Percentiles rank a stretch among this genome's conserved stretches.
Conservation (phyloP, 179 eudicot genomes). For the Silene noctiflora region DNA sequence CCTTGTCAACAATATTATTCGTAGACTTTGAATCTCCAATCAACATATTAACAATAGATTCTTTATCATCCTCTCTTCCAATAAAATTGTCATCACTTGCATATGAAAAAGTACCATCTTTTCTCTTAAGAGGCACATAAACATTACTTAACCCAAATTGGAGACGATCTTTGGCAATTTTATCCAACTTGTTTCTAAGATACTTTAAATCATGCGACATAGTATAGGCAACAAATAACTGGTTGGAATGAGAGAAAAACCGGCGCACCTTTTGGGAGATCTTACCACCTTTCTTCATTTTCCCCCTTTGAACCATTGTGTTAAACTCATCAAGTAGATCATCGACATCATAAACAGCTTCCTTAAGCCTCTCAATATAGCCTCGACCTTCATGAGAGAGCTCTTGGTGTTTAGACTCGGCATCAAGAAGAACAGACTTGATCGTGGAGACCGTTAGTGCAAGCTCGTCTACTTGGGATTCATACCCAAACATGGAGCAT, state of each 20-base stretch:
- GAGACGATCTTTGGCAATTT: neutral
- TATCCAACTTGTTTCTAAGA: neutral
- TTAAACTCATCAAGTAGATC: too few species aligned
- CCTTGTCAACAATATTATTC: neutral
- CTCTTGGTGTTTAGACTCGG: too few species aligned
- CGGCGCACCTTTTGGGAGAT: too few species aligned
- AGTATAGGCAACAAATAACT: neutral
- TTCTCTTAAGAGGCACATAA: neutral
- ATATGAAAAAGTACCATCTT: slow-evolving; percentile 20
- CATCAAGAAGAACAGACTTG: too few species aligned
- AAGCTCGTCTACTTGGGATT: too few species aligned
- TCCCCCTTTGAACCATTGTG: too few species aligned
- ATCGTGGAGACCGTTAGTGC: too few species aligned
- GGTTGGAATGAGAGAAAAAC: neutral
- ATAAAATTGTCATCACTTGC: neutral
- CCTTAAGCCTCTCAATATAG: too few species aligned
- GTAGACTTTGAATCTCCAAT: neutral
- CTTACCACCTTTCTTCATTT: too few species aligned
- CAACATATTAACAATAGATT: slow-evolving; percentile 2
- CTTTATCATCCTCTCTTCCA: slow-evolving; percentile 26
- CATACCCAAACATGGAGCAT: too few species aligned
- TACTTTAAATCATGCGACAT: slow-evolving; percentile 18
- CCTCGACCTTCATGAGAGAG: too few species aligned
- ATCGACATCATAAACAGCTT: too few species aligned
- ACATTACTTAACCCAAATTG: slow-evolving; percentile 4